Percentiles rank a stretch among this genome's conserved stretches.
Evolutionary conservation across 2,329 filamentous ascomycete species (phyloP).

Genomic region (Cordyceps farinosa): DNA sequence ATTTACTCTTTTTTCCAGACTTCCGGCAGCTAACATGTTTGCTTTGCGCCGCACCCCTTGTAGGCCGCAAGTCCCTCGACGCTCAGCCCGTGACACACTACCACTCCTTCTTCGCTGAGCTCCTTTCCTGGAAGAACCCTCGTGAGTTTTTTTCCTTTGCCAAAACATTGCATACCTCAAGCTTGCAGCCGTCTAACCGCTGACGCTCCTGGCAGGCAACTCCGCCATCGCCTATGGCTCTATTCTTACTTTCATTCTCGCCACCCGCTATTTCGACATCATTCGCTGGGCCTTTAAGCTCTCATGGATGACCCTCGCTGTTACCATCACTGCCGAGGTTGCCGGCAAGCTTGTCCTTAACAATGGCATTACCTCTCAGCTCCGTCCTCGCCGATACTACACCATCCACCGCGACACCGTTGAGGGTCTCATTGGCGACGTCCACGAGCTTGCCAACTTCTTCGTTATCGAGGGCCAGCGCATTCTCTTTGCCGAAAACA

Average conservation of each 20-base stretch:
- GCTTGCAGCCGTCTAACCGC: slow-evolving; percentile 21
- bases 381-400: slow-evolving; percentile 66
- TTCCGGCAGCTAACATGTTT: slow-evolving; percentile 1
- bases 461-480: slow-evolving; percentile 68
- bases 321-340: slow-evolving; percentile 59
- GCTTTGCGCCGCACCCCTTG: slow-evolving; percentile 7
- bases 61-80: slow-evolving; percentile 13
- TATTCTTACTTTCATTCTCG: slow-evolving; percentile 57
- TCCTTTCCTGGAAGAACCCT: slow-evolving; percentile 67
- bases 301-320: slow-evolving; percentile 58
- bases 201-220: slow-evolving; percentile 43
- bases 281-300: slow-evolving; percentile 63
- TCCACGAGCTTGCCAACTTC: slow-evolving; percentile 68
- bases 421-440: slow-evolving; percentile 58
- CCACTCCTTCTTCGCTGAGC: slow-evolving; percentile 66
- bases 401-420: slow-evolving; percentile 61
- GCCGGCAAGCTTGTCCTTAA: slow-evolving; percentile 59
- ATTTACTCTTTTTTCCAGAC: neutral
- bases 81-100: slow-evolving; percentile 62
- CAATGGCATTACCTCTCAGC: slow-evolving; percentile 60
- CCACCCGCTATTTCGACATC: slow-evolving; percentile 62
- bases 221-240: slow-evolving; percentile 62
- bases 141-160: slow-evolving; percentile 42
- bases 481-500: slow-evolving; percentile 65
- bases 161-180: neutral